Base-by-base conservation (phyloP, 2,329 filamentous ascomycete species). In the Lasiodiplodia hormozganensis region DNA sequence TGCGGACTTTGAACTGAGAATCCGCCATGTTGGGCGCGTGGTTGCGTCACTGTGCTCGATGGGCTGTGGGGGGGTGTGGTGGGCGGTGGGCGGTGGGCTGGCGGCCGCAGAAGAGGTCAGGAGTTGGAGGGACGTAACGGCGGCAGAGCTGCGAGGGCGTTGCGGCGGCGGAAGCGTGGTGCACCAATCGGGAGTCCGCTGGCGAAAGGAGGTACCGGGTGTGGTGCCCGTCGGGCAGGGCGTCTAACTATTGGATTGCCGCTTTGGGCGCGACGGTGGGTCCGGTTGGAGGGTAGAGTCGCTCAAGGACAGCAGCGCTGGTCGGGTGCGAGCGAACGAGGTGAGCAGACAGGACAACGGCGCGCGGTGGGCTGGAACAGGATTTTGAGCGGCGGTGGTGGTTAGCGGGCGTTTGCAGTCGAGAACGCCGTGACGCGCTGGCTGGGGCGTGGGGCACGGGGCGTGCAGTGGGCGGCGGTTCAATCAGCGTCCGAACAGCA, bases 1-100 rank as follows among this genome's bases (percentile, higher is more conserved):
- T 96, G 78, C 87, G 85, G 68, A 86, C 84, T 79, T 89, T 86
- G 81, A 90, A 89, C 67, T 83, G 81, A 77, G 90, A 87, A 72
- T 85, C 84, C 85, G 89, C 52, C 67, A 68, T 68, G 51, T 16
- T 64, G 65, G 65, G 65, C 53, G 60, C 60, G 60, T 25, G 43
- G n/a, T 62, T 47, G 60, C 60, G 60, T 62, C 60, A 67, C 47
- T 43, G 34, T 67, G 65, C 65, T 57, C 53, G 65, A 25, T 49
- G 65, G 54, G 54, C 28, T 12, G 47, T 31, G 65, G 38, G 53
- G 23, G 56, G 54, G 47, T 21, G 65, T 38, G 38, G 23, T 47
- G 54, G n/a, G 31, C 16, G 12, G 25, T 53, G 43, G 31, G n/a
- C 23, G 54, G 43, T 43, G 21, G 16, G 25, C 90, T 67, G 84